Evolutionary conservation across 2,329 filamentous ascomycete genomes (phyloP).

Genomic region (Cladosporium sp.): DNA sequence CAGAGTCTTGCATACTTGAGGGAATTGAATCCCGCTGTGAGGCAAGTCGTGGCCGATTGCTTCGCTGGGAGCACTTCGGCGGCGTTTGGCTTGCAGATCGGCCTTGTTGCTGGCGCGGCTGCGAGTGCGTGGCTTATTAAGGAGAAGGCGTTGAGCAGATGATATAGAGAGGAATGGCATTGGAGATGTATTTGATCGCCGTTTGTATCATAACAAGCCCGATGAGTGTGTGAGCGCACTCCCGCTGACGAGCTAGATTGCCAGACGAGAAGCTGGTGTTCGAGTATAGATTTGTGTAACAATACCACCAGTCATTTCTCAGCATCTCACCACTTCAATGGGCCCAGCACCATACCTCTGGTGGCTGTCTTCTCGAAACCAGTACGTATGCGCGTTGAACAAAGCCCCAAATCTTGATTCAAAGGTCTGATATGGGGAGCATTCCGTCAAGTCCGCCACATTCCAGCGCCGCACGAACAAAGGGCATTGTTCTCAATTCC

Average conservation of each 20-base stretch:
- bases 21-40: conserved; percentile 60
- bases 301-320: background rate
- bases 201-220: background rate
- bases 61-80: conserved; percentile 61
- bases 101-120: conserved; percentile 52
- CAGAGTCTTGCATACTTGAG: conserved; percentile 70
- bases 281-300: background rate
- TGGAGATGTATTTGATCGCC: background rate
- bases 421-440: background rate
- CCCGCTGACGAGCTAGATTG: background rate
- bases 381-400: background rate
- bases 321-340: background rate
- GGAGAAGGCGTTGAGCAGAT: conserved; percentile 40
- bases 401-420: background rate
- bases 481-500: background rate
- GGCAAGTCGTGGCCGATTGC: conserved; percentile 62
- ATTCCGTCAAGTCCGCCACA: background rate
- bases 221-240: background rate
- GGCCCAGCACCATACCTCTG: no score
- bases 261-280: background rate
- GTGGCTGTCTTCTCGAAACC: background rate
- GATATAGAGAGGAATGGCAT: background rate
- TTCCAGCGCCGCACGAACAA: background rate
- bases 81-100: conserved; percentile 53
- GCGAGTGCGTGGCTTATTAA: conserved; percentile 47